Conservation (phyloP, 2,329 filamentous ascomycete species). For the Raffaelea arxii region DNA sequence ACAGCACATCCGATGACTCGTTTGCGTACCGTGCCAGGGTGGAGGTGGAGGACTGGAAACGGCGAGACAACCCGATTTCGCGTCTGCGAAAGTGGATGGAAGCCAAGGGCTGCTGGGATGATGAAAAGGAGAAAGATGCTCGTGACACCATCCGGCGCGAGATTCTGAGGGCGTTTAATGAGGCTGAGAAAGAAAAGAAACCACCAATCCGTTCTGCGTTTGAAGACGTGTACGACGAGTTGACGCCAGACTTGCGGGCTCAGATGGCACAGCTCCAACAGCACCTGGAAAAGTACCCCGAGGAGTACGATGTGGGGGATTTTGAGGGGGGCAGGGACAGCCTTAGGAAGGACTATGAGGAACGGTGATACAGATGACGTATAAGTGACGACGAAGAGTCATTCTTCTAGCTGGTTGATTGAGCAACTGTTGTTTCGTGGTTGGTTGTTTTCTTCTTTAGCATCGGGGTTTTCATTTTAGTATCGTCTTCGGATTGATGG, state of each 20-base stretch:
- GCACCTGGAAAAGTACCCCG: conserved; percentile 77
- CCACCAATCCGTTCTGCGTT: conserved; percentile 66
- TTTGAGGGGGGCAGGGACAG: conserved; percentile 23
- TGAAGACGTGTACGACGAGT: conserved; percentile 77
- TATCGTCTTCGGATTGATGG: no score
- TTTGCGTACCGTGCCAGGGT: conserved; percentile 91
- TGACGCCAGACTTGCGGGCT: conserved; percentile 50
- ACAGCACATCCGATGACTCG: conserved; percentile 93
- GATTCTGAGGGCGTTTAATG: conserved; percentile 72
- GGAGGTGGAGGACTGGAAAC: conserved; percentile 84
- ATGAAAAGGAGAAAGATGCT: conserved; percentile 59
- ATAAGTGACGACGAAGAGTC: no score
- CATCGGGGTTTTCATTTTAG: neutral
- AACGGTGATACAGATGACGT: no score
- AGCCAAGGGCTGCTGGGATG: conserved; percentile 71
- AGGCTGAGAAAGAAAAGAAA: conserved; percentile 75
- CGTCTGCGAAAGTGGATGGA: conserved; percentile 62
- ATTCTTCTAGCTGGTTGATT: no score
- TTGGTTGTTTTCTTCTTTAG: conserved; percentile 8
- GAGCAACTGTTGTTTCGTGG: no score
- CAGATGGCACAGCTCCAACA: conserved; percentile 69
- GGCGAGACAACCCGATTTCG: conserved; percentile 27
- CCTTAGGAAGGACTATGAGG: no score
- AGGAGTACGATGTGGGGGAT: conserved; percentile 65
- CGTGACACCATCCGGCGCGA: conserved; percentile 34